Percentiles rank a stretch among this genome's conserved stretches.
Evolutionary conservation across 2,329 filamentous ascomycete species (phyloP).

Genomic region (Dactylonectria macrodidyma): DNA sequence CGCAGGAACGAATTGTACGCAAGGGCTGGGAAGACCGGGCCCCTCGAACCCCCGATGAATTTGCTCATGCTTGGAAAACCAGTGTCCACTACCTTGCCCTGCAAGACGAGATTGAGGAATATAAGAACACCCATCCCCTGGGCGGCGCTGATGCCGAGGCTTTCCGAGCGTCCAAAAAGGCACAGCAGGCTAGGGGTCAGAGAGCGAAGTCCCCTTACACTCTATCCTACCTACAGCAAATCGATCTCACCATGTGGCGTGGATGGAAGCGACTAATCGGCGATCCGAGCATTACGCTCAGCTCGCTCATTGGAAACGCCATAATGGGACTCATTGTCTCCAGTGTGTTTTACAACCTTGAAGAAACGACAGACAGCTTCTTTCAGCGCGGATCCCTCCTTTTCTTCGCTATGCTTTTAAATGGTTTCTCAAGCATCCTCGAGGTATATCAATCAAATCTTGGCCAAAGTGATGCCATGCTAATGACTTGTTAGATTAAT

Average conservation of each 20-base stretch:
- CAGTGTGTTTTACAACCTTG: constrained; percentile 65
- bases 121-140: constrained; percentile 54
- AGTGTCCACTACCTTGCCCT: constrained; percentile 49
- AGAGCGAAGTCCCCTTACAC: constrained; percentile 42
- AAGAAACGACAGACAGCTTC: constrained; percentile 60
- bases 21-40: constrained; percentile 51
- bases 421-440: constrained; percentile 58
- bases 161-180: constrained; percentile 62
- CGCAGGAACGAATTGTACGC: constrained; percentile 50
- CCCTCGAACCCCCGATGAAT: constrained; percentile 55
- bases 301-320: constrained; percentile 59
- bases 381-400: constrained; percentile 62
- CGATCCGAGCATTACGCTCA: constrained; percentile 57
- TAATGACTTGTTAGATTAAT: constrained; percentile 50
- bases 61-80: constrained; percentile 53
- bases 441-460: constrained; percentile 41
- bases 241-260: constrained; percentile 48
- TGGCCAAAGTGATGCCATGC: neutral
- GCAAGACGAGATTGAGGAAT: constrained; percentile 65
- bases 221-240: constrained; percentile 42
- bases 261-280: constrained; percentile 55
- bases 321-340: constrained; percentile 67
- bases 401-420: constrained; percentile 67
- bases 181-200: constrained; percentile 61
- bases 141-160: constrained; percentile 61